phyloP scores from a whole-genome alignment of 2,329 filamentous ascomycete genomes.

The Neofusicoccum cordaticola region DNA sequence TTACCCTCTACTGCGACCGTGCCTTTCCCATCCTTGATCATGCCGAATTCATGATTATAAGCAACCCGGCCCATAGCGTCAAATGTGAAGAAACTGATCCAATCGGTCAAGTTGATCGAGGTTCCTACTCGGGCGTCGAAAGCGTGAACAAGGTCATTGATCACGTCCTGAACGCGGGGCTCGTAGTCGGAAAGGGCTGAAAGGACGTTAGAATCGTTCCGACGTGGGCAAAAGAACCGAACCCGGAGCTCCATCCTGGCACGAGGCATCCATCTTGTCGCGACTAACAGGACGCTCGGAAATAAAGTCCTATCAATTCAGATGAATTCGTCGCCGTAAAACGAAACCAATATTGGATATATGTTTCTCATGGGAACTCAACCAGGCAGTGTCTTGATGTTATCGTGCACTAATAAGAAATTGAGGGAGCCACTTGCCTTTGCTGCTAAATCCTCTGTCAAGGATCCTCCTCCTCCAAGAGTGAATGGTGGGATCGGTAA shows the following conservation, averaged over 20 bases:
- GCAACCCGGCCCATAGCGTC: conserved; percentile 51
- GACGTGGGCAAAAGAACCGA: background rate
- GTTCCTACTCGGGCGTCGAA: conserved; percentile 25
- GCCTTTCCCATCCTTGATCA: conserved; percentile 27
- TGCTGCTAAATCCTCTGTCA: conserved; percentile 33
- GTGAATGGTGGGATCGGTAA: conserved; percentile 26
- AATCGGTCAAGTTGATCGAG: conserved; percentile 29
- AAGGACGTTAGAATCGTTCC: background rate
- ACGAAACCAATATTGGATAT: background rate
- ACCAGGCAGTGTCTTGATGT: background rate
- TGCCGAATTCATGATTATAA: conserved; percentile 42
- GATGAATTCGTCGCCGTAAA: background rate
- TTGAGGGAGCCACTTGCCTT: background rate
- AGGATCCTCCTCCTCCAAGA: conserved; percentile 30
- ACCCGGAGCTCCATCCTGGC: background rate
- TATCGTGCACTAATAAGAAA: background rate
- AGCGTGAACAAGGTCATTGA: conserved; percentile 26
- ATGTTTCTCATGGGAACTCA: background rate
- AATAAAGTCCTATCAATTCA: background rate
- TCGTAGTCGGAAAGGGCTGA: conserved; percentile 26
- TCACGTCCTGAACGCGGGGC: conserved; percentile 33
- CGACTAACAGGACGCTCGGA: background rate
- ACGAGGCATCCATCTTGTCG: background rate
- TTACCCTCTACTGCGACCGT: conserved; percentile 28
- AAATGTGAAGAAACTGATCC: conserved; percentile 44